Evolutionary conservation across 805 yeast genomes (phyloP).

Genomic region (Zygotorulaspora sp.): DNA sequence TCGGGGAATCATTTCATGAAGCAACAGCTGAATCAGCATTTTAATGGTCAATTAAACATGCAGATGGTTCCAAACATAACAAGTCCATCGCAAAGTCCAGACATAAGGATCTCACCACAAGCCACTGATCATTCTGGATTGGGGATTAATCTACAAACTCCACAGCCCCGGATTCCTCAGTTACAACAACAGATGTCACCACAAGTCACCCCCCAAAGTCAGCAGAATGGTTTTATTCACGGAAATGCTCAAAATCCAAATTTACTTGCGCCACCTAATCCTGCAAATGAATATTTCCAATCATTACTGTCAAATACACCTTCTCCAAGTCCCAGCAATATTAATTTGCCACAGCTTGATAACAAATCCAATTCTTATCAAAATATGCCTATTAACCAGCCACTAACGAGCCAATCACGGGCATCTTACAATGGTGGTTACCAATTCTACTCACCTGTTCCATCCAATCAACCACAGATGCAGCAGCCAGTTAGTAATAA

Average conservation of each 20-base stretch:
- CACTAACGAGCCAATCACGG: constrained; percentile 11
- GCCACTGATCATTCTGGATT: constrained; percentile 16
- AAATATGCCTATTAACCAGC: constrained; percentile 2
- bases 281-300: constrained; percentile 29
- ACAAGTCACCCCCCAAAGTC: constrained; percentile 12
- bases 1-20: constrained; percentile 34
- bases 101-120: constrained; percentile 17
- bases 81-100: constrained; percentile 8
- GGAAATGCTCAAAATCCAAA: constrained; percentile 12
- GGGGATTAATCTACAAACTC: constrained; percentile 27
- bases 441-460: constrained; percentile 25
- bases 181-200: constrained; percentile 17
- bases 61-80: constrained; percentile 1
- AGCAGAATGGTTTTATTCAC: constrained; percentile 1
- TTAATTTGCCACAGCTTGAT: constrained; percentile 11
- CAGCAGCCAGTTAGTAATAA: constrained; percentile 12
- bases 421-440: constrained; percentile 12
- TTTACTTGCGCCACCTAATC: constrained; percentile 24
- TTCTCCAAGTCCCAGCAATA: constrained; percentile 25
- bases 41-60: neutral
- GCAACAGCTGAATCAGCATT: constrained; percentile 19
- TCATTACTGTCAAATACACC: constrained; percentile 29
- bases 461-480: constrained; percentile 11
- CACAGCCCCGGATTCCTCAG: constrained; percentile 13
- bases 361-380: constrained; percentile 9